Evolutionary conservation across 2,329 filamentous ascomycete genomes (phyloP), one percentile per base, ranked within the genome.

Genomic region (Talaromyces albobiverticillius): DNA sequence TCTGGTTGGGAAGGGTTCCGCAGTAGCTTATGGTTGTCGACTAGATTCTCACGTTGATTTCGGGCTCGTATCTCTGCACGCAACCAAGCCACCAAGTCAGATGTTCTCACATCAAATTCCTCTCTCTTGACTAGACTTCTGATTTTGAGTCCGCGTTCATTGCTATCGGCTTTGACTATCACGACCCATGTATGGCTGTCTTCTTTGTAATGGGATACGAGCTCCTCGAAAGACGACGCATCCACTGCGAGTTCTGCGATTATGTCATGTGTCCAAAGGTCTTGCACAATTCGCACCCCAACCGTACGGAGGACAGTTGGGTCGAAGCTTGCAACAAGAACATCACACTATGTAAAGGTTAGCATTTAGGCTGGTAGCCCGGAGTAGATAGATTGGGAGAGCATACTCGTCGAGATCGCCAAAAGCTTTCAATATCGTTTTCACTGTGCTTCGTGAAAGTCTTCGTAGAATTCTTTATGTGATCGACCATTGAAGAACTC

Each of bases 321-420:
- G 64, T 96, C 91, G 63, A 95, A 95, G 63, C 90, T 93, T 10
- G 91, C 89, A 34, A 99, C 86, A 3, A 97, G 83, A 13, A 94
- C 89, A 68, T 97, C 92, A 65, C 92, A 96, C 79, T 90, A 62
- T 36, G 5, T 4, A 65, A 59, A 26, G 10, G 20, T 65, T 22
- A 57, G 53, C 38, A 47, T 59, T 23, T n/a, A 14, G 11, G 5
- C 23, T 31, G 18, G 16, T 29, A 25, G 18, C n/a, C 9, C 9
- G 26, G 18, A 22, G 34, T 41, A 45, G 46, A 22, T 46, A 40
- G 40, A 14, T 32, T n/a, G n/a, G n/a, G 32, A 5, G 34, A 22
- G 73, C 83, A 74, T 75, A 87, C 85, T 60, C 87, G 76, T 67
- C 83, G 83, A 9, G 79, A 79, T 26, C 77, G 80, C 71, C 88